These are phyloP conservation scores for Colletotrichum cuscutae DNA, from an alignment of 2,329 filamentous ascomycete species.

Conservation along the genomic window DNA sequence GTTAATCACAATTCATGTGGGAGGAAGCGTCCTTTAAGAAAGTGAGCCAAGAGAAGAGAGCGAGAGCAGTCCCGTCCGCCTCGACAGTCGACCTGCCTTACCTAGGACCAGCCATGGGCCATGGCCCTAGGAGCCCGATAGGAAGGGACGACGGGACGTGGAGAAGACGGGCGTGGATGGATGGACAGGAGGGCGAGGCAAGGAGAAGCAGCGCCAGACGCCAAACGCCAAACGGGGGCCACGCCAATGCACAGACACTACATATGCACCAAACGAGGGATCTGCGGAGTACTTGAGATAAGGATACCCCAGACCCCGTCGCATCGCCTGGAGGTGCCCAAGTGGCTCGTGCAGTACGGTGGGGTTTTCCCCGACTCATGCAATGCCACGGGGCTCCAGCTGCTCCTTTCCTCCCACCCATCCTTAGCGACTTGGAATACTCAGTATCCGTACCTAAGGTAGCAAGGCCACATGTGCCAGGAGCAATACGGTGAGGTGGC, in stretches of 20 bases:
- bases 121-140: conserved; percentile 18
- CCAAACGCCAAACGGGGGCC: conserved; percentile 28
- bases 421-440: background rate
- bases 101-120: background rate
- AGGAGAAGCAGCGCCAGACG: conserved; percentile 1
- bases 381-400: conserved; percentile 28
- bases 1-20: background rate
- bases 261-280: background rate
- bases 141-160: conserved; percentile 30
- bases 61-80: conserved; percentile 12
- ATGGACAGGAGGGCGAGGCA: background rate
- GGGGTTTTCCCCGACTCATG: conserved; percentile 18
- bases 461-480: too few species aligned
- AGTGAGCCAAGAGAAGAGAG: conserved; percentile 17
- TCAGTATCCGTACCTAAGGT: too few species aligned
- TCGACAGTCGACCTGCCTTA: background rate
- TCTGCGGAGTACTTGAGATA: conserved; percentile 2
- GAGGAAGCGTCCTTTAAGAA: conserved; percentile 31
- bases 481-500: too few species aligned
- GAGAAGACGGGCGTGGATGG: background rate
- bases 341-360: background rate
- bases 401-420: conserved; percentile 10
- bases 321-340: conserved; percentile 12
- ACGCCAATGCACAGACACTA: background rate
- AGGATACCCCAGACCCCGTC: conserved; percentile 28